Evolutionary conservation across 2,329 filamentous ascomycete genomes (phyloP), one percentile per base, ranked within the genome.

Genomic region (Aspergillus pseudoviridinutans): DNA sequence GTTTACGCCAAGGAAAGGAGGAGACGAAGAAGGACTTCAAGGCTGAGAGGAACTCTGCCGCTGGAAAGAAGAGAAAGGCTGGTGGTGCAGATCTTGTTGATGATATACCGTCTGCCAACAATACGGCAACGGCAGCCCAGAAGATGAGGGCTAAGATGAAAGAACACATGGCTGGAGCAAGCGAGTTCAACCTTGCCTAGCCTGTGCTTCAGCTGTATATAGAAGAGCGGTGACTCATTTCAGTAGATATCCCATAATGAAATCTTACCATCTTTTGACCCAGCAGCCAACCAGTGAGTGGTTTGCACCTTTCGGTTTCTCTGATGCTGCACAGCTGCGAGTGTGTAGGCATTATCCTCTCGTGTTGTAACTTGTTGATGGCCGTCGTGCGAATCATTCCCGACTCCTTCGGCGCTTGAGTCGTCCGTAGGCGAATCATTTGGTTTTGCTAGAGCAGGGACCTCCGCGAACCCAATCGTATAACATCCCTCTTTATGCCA

Each of bases 191-290:
- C 69, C 74, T 85, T 67, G 82, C 82, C 46, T 84, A 67, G 67
- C 41, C 63, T 50, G 46, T 61, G 51, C 51, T 55, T 55, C 59
- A 47, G 52, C 57, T 68, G 66, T 67, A 70, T 63, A 66, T 69
- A 68, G 59, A 25, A 49, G 61, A 58, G 60, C 65, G 64, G 65
- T 62, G 60, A 32, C 64, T 61, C 56, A 51, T 64, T 60, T 78
- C 67, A 92, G 73, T 94, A 99, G 58, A 97, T 87, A 77, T 97
- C 91, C 94, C 94, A 99, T 64, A 99, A 78, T 70, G 91, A 96
- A 61, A 97, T 85, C 72, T 95, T 96, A 20, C 93, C 94, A 77
- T 97, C 94, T 73, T 97, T 99, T 55, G 90, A 89, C 1, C 94
- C 94, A 1, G 86, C 91, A 20, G 89, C 94, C 53, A 97, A 73